A percentile compares a stretch with the other conserved stretches of the same genome.
These are phyloP conservation scores for Wickerhamomyces sp. DNA, from an alignment of 1,139 yeast genomes.

Conservation along the genomic window DNA sequence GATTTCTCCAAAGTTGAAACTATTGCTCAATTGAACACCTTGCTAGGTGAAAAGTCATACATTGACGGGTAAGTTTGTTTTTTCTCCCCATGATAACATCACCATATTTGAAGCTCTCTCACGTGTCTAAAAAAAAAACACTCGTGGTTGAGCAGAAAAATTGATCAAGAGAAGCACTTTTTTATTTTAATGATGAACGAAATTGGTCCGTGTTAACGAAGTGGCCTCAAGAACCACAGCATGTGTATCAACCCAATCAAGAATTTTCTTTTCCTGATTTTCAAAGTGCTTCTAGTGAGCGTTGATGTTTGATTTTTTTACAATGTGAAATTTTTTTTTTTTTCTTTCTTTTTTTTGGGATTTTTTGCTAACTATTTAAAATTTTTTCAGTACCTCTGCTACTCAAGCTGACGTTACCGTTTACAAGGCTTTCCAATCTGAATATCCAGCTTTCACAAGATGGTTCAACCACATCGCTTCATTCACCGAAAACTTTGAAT, in stretches of 20 bases:
- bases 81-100: neutral
- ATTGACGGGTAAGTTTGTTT: constrained; percentile 74
- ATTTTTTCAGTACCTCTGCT: constrained; percentile 56
- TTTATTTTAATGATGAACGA: constrained; percentile 56
- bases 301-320: no score
- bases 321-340: no score
- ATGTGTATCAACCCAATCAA: constrained; percentile 65
- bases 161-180: neutral
- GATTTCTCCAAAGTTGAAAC: constrained; percentile 80
- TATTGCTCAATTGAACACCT: constrained; percentile 77
- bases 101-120: constrained; percentile 6
- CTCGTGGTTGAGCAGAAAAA: no score
- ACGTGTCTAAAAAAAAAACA: no score
- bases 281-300: no score
- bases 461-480: constrained; percentile 98
- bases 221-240: constrained; percentile 91
- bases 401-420: constrained; percentile 95
- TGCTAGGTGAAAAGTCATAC: constrained; percentile 90
- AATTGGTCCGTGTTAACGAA: constrained; percentile 97
- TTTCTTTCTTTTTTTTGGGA: no score
- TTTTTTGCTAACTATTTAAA: constrained; percentile 1
- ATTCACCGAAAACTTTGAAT: constrained; percentile 75
- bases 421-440: constrained; percentile 90
- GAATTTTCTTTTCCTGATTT: constrained; percentile 27
- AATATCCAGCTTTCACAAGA: constrained; percentile 93